phyloP scores from a whole-genome alignment of 768 basidiomycete species.

The Antrodiella citrinella region DNA sequence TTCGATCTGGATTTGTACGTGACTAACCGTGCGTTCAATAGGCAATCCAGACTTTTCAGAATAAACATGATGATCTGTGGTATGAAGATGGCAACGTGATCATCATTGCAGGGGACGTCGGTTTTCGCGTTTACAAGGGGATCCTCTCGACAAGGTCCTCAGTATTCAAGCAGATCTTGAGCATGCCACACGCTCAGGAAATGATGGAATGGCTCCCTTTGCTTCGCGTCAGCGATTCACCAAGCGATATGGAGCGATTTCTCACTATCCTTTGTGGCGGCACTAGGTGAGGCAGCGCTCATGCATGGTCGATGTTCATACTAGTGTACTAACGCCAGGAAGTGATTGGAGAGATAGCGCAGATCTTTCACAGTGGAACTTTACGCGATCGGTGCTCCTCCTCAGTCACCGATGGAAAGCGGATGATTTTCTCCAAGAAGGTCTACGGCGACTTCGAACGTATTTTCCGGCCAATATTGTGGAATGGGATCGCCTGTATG shows the following conservation, averaged over 20 bases:
- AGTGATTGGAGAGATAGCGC: background rate
- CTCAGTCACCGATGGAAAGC: conserved; percentile 9
- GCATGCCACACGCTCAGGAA: background rate
- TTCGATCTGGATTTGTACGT: too few species aligned
- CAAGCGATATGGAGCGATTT: conserved; percentile 11
- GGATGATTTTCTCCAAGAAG: conserved; percentile 1
- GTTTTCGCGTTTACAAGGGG: conserved; percentile 1
- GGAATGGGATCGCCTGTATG: background rate
- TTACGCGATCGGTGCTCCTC: conserved; percentile 1
- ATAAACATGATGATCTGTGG: background rate
- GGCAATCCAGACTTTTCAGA: too few species aligned
- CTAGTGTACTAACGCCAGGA: too few species aligned
- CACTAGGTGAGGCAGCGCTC: conserved; percentile 1
- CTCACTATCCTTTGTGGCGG: conserved; percentile 10
- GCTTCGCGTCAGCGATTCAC: conserved; percentile 17
- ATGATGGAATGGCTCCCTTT: conserved; percentile 19
- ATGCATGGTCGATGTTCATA: background rate
- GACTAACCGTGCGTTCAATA: too few species aligned
- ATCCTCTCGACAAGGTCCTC: background rate
- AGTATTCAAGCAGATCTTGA: conserved; percentile 1
- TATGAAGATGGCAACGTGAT: conserved; percentile 1
- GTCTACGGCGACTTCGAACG: background rate
- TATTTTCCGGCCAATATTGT: background rate
- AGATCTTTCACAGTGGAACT: background rate
- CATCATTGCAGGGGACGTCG: background rate